A percentile compares a stretch with the other conserved stretches of the same genome.
Conservation (phyloP, 2,329 filamentous ascomycete species). For the Monosporascus sp. region DNA sequence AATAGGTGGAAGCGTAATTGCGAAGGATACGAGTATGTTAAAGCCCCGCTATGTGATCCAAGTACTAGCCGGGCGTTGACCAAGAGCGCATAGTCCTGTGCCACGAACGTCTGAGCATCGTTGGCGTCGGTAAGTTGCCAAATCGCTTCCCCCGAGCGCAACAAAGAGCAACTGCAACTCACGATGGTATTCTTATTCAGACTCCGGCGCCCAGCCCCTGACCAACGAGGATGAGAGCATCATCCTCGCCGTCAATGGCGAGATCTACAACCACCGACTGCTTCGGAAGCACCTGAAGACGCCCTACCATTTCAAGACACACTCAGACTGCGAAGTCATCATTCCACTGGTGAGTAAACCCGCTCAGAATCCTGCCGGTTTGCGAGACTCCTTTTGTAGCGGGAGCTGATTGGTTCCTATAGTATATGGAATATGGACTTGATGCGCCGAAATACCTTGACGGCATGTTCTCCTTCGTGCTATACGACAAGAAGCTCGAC, state of each 20-base stretch:
- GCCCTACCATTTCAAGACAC: slow-evolving; percentile 94
- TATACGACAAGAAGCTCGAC: slow-evolving; percentile 94
- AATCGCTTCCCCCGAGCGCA: slow-evolving; percentile 6
- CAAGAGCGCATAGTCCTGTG: slow-evolving; percentile 64
- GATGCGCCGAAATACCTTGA: slow-evolving; percentile 92
- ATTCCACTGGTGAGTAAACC: slow-evolving; percentile 74
- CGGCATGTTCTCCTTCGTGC: slow-evolving; percentile 99
- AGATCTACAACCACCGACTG: slow-evolving; percentile 99
- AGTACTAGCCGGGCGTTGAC: not conserved
- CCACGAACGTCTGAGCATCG: slow-evolving; percentile 96
- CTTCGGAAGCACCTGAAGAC: slow-evolving; percentile 81
- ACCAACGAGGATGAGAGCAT: slow-evolving; percentile 87
- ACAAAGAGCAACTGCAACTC: slow-evolving; percentile 7
- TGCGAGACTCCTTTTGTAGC: slow-evolving; percentile 1
- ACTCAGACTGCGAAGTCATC: slow-evolving; percentile 98
- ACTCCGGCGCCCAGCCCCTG: slow-evolving; percentile 91
- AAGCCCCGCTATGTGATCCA: not conserved
- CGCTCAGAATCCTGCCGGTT: not conserved
- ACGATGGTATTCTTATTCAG: slow-evolving; percentile 39
- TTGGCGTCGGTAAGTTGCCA: slow-evolving; percentile 75
- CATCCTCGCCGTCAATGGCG: slow-evolving; percentile 94
- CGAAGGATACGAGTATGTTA: slow-evolving; percentile 81
- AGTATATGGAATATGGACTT: slow-evolving; percentile 90
- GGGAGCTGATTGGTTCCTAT: not conserved
- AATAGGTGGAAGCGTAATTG: slow-evolving; percentile 79